Conservation (phyloP, 208 protist genomes). For the Crithidia acanthocephali region DNA sequence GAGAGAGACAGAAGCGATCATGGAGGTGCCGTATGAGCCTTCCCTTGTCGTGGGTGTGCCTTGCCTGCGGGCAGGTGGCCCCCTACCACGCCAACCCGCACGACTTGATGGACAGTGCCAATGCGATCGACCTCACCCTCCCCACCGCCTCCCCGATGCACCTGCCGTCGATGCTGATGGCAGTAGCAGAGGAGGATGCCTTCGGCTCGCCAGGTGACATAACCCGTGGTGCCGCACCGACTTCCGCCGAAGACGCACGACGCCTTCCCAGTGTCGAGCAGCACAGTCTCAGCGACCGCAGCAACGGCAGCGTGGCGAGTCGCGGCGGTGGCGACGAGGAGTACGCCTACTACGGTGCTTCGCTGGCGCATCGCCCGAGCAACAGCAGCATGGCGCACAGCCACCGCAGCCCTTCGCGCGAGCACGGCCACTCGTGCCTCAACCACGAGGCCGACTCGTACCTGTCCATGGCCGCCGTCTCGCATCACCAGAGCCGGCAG, state of each 20-base stretch:
- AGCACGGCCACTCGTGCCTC: conserved; percentile 8
- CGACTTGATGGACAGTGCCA: background rate
- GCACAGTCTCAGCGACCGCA: background rate
- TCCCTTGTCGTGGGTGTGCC: conserved; percentile 38
- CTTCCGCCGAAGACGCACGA: background rate
- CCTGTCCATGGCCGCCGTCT: conserved; percentile 15
- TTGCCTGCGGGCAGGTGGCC: conserved; percentile 32
- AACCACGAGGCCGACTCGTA: conserved; percentile 23
- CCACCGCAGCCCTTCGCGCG: background rate
- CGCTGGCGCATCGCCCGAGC: background rate
- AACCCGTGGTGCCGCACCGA: background rate
- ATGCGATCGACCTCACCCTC: conserved; percentile 1
- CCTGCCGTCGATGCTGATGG: conserved; percentile 2
- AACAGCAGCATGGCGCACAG: background rate
- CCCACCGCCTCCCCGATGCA: background rate
- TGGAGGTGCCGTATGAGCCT: background rate
- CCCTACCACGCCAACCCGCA: conserved; percentile 17
- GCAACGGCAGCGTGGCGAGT: background rate
- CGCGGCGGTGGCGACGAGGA: too few relatives aligned
- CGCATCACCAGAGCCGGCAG: background rate
- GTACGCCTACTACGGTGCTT: too few relatives aligned
- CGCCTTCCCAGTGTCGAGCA: background rate
- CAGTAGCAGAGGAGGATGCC: background rate
- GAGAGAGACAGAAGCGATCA: conserved; percentile 4
- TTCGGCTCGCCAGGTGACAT: background rate